Conservation (phyloP, 176 grass and related monocot species). For the Guadua angustifolia region DNA sequence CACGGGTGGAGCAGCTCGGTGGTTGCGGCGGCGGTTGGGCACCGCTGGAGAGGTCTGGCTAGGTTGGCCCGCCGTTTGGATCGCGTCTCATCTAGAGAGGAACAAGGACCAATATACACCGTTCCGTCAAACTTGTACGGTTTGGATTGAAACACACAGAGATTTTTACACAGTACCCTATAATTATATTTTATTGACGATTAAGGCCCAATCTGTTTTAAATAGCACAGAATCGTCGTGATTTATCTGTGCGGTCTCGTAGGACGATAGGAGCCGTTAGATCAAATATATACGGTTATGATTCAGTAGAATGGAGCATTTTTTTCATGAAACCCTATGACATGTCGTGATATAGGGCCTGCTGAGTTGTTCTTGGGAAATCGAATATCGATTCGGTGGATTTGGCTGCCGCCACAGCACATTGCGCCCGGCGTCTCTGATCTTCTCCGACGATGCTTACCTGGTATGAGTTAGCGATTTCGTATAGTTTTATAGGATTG, state of each 20-base stretch:
- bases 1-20: neutral
- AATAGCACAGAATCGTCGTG: too few relatives aligned
- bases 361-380: constrained; percentile 47
- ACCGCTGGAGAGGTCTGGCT: neutral
- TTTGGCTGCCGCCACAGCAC: constrained; percentile 30
- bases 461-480: constrained; percentile 31
- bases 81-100: too few relatives aligned
- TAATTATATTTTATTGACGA: too few relatives aligned
- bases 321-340: neutral
- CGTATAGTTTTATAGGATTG: too few relatives aligned
- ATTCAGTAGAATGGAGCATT: neutral
- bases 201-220: too few relatives aligned
- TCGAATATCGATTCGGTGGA: constrained; percentile 41
- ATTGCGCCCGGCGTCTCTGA: neutral
- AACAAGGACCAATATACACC: neutral
- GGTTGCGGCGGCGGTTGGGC: neutral
- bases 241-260: too few relatives aligned
- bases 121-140: neutral
- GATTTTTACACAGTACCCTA: too few relatives aligned
- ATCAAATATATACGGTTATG: neutral
- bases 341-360: neutral
- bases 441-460: constrained; percentile 24
- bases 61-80: too few relatives aligned
- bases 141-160: neutral
- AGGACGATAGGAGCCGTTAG: too few relatives aligned